These are phyloP conservation scores for Tricholoma matsutake DNA, from an alignment of 768 basidiomycete species.

Conservation along the genomic window DNA sequence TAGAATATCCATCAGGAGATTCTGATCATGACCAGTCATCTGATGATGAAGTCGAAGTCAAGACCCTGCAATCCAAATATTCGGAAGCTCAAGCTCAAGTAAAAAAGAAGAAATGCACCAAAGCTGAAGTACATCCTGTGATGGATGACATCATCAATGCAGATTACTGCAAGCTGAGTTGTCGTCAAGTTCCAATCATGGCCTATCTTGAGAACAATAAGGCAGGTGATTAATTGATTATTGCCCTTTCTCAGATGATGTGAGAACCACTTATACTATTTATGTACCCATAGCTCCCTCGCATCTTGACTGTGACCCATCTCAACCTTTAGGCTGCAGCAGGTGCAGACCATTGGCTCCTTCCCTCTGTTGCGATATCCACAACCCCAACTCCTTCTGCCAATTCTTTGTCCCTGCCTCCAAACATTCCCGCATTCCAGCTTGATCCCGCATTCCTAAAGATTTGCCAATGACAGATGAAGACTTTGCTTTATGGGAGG, in stretches of 20 bases:
- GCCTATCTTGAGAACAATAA: not conserved
- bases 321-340: not conserved
- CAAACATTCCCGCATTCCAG: constrained; percentile 1
- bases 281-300: not conserved
- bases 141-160: not conserved
- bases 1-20: not conserved
- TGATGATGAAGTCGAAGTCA: not conserved
- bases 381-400: too few species aligned
- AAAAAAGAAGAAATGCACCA: not conserved
- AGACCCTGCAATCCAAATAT: not conserved
- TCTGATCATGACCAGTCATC: not conserved
- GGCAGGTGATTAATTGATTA: not conserved
- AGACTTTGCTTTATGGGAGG: constrained; percentile 10
- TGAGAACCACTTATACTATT: not conserved
- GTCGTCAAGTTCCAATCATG: not conserved
- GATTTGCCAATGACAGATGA: constrained; percentile 8
- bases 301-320: not conserved
- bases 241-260: not conserved
- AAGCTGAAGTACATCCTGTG: not conserved
- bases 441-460: not conserved
- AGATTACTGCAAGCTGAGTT: not conserved
- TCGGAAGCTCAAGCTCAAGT: not conserved
- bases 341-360: too few species aligned
- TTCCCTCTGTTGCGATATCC: too few species aligned
- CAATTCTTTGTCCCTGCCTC: not conserved